Conservation (phyloP, 2,329 filamentous ascomycete species). For the Colletotrichum sojae region DNA sequence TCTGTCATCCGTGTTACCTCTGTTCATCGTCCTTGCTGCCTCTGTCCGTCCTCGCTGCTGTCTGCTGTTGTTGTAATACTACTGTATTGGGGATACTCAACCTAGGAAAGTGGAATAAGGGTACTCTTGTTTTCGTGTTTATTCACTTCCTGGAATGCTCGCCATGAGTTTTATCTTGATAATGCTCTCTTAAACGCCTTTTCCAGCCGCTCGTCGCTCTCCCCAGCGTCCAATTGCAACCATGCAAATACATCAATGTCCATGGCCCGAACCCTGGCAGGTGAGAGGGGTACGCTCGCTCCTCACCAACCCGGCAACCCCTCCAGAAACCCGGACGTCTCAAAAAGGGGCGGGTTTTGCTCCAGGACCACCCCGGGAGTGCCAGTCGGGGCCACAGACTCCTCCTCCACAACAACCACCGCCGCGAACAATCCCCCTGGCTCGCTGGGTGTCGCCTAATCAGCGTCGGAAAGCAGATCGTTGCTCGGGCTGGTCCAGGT, state of each 20-base stretch:
- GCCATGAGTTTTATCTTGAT: neutral
- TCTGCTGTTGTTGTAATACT: too few relatives aligned
- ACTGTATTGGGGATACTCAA: too few relatives aligned
- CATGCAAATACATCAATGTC: neutral
- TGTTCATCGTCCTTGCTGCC: too few relatives aligned
- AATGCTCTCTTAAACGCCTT: neutral
- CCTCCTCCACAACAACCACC: too few relatives aligned
- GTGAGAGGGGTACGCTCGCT: too few relatives aligned
- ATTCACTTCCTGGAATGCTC: neutral
- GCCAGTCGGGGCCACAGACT: too few relatives aligned
- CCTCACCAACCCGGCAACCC: neutral
- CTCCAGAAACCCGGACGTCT: neutral
- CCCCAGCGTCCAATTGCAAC: neutral
- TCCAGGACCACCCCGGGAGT: too few relatives aligned
- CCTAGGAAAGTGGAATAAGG: too few relatives aligned
- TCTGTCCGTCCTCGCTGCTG: too few relatives aligned
- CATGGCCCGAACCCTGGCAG: too few relatives aligned
- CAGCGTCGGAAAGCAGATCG: neutral
- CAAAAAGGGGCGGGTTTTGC: too few relatives aligned
- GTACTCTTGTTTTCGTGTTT: neutral
- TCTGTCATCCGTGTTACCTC: too few relatives aligned
- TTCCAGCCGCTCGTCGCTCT: conserved; percentile 17
- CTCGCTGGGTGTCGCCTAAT: conserved; percentile 15
- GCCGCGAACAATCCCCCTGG: neutral
- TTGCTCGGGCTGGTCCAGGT: neutral